Percentiles rank a stretch among this genome's conserved stretches.
Evolutionary conservation across 1,139 yeast species (phyloP).

Genomic region (Suhomyces atakaporum): DNA sequence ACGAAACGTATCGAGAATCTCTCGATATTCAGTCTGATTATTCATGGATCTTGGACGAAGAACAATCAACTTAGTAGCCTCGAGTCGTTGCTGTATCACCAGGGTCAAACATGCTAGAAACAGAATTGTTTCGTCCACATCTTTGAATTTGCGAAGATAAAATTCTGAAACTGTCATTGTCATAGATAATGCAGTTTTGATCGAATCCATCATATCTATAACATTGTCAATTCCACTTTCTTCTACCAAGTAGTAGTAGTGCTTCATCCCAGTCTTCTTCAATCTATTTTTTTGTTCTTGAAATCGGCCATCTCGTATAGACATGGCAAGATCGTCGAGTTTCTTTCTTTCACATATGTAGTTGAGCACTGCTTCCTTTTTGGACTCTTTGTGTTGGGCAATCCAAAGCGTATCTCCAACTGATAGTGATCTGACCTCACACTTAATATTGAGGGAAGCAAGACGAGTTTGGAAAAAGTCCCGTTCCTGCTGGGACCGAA

Average conservation of each 20-base stretch:
- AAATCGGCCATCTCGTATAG: conserved; percentile 87
- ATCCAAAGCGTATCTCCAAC: conserved; percentile 93
- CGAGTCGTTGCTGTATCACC: conserved; percentile 43
- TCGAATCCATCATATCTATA: conserved; percentile 57
- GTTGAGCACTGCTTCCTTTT: conserved; percentile 69
- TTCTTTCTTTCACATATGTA: conserved; percentile 87
- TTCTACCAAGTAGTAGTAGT: conserved; percentile 81
- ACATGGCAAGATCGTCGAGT: conserved; percentile 77
- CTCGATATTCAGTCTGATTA: conserved; percentile 54
- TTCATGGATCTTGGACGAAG: conserved; percentile 52
- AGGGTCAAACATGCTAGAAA: conserved; percentile 62
- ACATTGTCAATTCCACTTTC: conserved; percentile 51
- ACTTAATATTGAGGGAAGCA: conserved; percentile 47
- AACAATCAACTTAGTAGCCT: conserved; percentile 41
- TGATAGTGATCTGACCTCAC: conserved; percentile 54
- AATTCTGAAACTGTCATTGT: conserved; percentile 69
- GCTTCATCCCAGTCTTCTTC: conserved; percentile 63
- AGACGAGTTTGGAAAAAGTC: conserved; percentile 64
- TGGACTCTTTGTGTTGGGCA: conserved; percentile 62
- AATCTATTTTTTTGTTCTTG: conserved; percentile 82
- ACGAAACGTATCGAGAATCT: conserved; percentile 43
- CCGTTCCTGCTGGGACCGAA: conserved; percentile 60
- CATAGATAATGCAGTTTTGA: conserved; percentile 76
- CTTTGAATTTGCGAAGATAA: conserved; percentile 65
- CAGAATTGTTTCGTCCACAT: conserved; percentile 73